Base-by-base conservation (phyloP, 352 stramenopile genomes). In the Globisporangium rhizosaccharum region DNA sequence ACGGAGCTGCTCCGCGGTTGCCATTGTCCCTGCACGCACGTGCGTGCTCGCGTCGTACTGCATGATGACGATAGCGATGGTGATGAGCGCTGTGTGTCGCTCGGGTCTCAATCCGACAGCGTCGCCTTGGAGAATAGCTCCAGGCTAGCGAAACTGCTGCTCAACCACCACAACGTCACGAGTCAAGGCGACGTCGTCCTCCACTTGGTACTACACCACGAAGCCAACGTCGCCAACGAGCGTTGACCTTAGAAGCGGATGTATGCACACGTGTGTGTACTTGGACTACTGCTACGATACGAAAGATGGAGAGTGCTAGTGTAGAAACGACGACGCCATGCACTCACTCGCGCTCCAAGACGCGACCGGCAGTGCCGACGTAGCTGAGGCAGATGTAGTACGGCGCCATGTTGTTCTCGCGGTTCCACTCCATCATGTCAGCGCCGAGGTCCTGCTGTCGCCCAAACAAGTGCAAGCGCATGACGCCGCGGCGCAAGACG, bases 301-400 rank as follows among this genome's bases (percentile, higher is more conserved):
- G 15, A 10, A 51, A 23, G 42, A 48, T 25, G 20, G 17, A 33
- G 28, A 33, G 28, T 3, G 20, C 8, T 30, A 25, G 46, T 11
- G 11, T 18, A 5, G 10, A 28, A 28, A 28, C 45, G n/a, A 50
- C 0, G 11, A 45, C 12, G 14, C 20, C 42, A 30, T 9, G 5
- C 41, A 4, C 25, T n/a, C n/a, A 42, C 25, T 55, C 45, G 9
- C 6, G n/a, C 17, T 44, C 23, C 25, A 58, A 7, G 41, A 47
- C 36, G 7, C 26, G 44, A 3, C 57, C 57, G 0, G 8, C 26
- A 23, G 63, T 75, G 51, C 79, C 78, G 53, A 90, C 70, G 66
- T 87, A 88, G 62, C 78, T 92, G 36, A 92, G 71, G 44, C 82
- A 92, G 50, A 79, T 82, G 58, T 88, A 92, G 57, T 84, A 92